Evolutionary conservation across 108 stramenopile species (phyloP).

Genomic region (Nitzschia palea): DNA sequence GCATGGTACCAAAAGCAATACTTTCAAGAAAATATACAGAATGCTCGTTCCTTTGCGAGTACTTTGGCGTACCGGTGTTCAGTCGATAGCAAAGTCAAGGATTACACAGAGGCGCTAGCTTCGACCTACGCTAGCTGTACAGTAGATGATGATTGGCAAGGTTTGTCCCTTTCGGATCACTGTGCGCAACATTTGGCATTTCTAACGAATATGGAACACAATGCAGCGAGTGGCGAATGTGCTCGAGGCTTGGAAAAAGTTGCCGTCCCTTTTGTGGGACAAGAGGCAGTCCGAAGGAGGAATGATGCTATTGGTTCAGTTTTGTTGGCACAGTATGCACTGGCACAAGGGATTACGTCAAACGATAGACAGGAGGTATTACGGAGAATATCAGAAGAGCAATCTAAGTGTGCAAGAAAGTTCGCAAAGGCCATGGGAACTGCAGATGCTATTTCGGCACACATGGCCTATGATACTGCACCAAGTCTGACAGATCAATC

Average conservation of each 20-base stretch:
- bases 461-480: conserved; percentile 7
- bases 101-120: conserved; percentile 2
- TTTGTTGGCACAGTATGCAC: not conserved
- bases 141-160: not conserved
- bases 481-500: not conserved
- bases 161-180: conserved; percentile 3
- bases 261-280: not conserved
- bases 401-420: not conserved
- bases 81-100: not conserved
- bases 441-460: conserved; percentile 8
- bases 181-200: conserved; percentile 6
- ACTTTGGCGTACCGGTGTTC: not conserved
- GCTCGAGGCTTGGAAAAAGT: conserved; percentile 8
- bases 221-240: not conserved
- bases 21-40: not conserved
- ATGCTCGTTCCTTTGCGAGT: not conserved
- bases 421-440: conserved; percentile 18
- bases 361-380: not conserved
- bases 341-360: not conserved
- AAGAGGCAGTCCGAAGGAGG: conserved; percentile 1
- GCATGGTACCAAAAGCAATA: conserved; percentile 8
- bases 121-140: conserved; percentile 5
- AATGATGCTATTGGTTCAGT: conserved; percentile 4
- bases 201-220: not conserved
- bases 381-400: conserved; percentile 14